Evolutionary conservation across 164 flowering plant genomes (phyloP).

Genomic region (Tinospora cordifolia): DNA sequence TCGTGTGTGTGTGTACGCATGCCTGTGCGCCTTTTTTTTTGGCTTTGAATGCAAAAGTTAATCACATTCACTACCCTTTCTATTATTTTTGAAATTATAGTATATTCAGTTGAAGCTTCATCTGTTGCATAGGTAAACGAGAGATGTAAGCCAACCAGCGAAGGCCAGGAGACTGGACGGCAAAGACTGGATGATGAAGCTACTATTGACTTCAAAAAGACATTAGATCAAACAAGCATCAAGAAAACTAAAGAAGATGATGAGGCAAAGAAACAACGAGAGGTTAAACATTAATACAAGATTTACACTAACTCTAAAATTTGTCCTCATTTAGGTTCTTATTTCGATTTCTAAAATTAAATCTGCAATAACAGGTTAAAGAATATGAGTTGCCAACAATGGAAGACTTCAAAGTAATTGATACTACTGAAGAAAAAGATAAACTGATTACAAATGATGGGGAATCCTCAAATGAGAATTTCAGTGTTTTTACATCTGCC

Average conservation of each 20-base stretch:
- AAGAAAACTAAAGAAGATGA: constrained; percentile 15
- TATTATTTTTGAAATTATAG: neutral
- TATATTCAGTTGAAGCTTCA: neutral
- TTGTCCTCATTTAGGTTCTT: neutral
- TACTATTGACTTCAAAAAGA: neutral
- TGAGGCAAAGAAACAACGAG: constrained; percentile 4
- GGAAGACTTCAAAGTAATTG: constrained; percentile 14
- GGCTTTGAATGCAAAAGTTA: neutral
- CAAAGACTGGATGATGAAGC: constrained; percentile 5
- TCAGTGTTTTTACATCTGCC: neutral
- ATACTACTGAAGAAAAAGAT: constrained; percentile 13
- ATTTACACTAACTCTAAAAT: neutral
- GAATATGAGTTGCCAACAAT: constrained; percentile 9
- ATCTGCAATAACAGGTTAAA: constrained; percentile 19
- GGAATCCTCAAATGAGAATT: constrained; percentile 9
- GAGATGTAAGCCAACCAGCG: constrained; percentile 1
- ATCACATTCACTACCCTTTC: neutral
- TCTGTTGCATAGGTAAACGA: constrained; percentile 9
- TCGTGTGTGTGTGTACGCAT: too few species aligned
- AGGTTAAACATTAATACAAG: constrained; percentile 16
- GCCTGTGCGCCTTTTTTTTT: too few species aligned
- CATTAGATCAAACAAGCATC: neutral
- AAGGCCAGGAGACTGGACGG: constrained; percentile 3
- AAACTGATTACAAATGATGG: constrained; percentile 4
- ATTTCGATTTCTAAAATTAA: neutral